These are phyloP conservation scores for Colletotrichum sidae DNA, from an alignment of 2,329 filamentous ascomycete species.

Conservation along the genomic window DNA sequence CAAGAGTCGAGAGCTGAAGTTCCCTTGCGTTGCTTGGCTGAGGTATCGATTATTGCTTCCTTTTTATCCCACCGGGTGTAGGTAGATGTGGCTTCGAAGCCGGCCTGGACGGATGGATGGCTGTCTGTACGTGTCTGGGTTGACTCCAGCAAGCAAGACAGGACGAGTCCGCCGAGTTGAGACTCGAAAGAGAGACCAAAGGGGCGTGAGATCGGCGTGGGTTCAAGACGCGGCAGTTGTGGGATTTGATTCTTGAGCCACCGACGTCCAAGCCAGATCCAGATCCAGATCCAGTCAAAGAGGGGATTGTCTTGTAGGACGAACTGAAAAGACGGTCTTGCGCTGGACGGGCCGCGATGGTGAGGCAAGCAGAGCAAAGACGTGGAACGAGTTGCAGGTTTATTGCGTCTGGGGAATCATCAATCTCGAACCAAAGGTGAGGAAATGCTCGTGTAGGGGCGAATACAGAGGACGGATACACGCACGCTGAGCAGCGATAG, in stretches of 20 bases:
- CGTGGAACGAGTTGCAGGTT: conserved; percentile 28
- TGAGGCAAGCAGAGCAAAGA: background rate
- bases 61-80: conserved; percentile 11
- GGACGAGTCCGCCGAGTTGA: background rate
- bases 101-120: background rate
- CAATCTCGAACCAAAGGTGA: conserved; percentile 32
- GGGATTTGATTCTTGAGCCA: background rate
- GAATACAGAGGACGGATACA: background rate
- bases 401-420: conserved; percentile 22
- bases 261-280: too few species aligned
- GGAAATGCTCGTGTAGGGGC: background rate
- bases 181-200: background rate
- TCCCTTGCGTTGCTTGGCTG: conserved; percentile 36
- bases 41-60: conserved; percentile 14
- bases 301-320: background rate
- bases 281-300: background rate
- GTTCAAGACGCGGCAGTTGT: conserved; percentile 20
- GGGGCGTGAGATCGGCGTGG: conserved; percentile 23
- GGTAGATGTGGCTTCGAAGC: conserved; percentile 5
- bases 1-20: conserved; percentile 32
- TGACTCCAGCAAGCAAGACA: background rate
- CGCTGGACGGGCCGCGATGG: background rate
- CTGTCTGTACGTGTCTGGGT: background rate
- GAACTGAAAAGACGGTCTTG: background rate
- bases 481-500: conserved; percentile 12